Evolutionary conservation across 768 basidiomycete genomes (phyloP), one percentile per base, ranked within the genome.

Genomic region (Amanita rubescens): DNA sequence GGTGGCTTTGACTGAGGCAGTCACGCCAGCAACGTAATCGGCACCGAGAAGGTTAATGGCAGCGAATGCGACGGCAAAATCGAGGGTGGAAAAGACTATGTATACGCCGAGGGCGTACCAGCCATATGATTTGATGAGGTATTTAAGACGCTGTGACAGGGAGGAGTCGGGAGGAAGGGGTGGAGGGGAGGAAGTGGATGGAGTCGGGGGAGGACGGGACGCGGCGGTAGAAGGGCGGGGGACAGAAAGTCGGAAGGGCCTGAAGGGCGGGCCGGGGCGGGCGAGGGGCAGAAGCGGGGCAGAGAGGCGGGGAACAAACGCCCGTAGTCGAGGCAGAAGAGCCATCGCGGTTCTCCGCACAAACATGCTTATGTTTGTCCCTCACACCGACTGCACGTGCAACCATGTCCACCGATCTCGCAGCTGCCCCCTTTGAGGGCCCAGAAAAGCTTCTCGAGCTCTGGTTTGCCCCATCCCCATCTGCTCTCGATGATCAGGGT

Each of bases 61-160:
- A 44, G 83, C 78, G 65, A 96, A 96, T 0, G 89, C 83, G 61
- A 96, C 75, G 33, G 80, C 71, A 65, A 98, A 93, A 67, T 99
- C 96, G 64, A 94, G 63, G 6, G 75, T 72, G 38, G 80, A 79
- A 51, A 98, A 65, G 47, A 85, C 64, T 57, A 85, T 41, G 73
- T 99, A 99, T 22, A 98, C 84, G 30, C 89, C 94, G 25, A 98
- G 77, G 17, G 96, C 93, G 65, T 94, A 95, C 90, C 90, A 93
- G 27, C 95, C 95, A 65, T 98, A 96, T 3, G 87, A 80, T 65
- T 88, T 94, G 55, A 94, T 85, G 54, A 97, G 85, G 59, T 81
- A 77, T 63, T 85, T 91, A 20, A 94, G 73, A 17, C 84, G 79
- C 65, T 87, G 80, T 1, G 86, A 81, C 53, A 91, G 72, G 0